Conservation (phyloP, 2,329 filamentous ascomycete species). For the Colletotrichum lupini region DNA sequence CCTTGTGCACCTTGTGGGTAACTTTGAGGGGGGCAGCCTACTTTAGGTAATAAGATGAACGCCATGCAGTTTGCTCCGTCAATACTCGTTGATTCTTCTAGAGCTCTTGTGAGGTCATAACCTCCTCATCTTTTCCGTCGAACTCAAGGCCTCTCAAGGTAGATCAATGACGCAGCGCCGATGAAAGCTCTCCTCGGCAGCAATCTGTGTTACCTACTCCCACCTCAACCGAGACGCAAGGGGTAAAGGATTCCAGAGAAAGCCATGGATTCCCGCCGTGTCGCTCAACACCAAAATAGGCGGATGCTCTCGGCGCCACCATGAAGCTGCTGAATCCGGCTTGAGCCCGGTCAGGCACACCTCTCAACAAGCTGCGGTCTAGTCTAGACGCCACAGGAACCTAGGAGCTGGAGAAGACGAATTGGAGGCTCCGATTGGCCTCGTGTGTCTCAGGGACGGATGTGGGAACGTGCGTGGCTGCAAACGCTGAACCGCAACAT, state of each 20-base stretch:
- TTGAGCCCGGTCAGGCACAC: conserved; percentile 2
- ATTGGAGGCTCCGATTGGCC: neutral
- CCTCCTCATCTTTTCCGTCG: neutral
- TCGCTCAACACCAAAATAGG: neutral
- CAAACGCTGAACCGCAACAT: conserved; percentile 23
- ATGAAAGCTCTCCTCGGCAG: neutral
- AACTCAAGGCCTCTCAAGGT: neutral
- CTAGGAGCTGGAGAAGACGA: neutral
- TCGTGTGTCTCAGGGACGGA: conserved; percentile 16
- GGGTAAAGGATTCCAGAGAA: neutral
- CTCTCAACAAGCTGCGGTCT: conserved; percentile 3
- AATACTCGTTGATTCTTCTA: neutral
- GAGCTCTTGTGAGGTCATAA: neutral
- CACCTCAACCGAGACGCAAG: neutral
- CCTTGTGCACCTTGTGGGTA: neutral
- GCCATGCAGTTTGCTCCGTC: neutral
- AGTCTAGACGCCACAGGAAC: conserved; percentile 3
- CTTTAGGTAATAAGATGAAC: neutral
- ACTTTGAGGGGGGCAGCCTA: neutral
- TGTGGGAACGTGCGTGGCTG: conserved; percentile 15
- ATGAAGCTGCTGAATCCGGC: conserved; percentile 21
- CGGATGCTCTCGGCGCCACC: conserved; percentile 6
- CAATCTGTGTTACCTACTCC: neutral
- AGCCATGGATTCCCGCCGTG: neutral
- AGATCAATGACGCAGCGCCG: neutral